phyloP scores from a whole-genome alignment of 805 yeast genomes.

The Candida coquimbonensis region DNA sequence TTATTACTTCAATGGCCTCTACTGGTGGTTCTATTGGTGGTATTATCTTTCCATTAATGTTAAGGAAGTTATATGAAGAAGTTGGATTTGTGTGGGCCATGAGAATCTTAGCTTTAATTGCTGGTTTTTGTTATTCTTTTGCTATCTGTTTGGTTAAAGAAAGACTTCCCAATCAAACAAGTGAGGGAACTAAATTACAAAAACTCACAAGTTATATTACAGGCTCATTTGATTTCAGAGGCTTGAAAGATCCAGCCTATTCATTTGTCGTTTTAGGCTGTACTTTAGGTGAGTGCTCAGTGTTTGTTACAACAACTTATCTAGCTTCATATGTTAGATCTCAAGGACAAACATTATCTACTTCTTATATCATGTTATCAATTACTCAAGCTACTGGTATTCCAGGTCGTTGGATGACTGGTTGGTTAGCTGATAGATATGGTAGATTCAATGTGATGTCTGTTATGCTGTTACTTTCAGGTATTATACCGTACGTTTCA shows the following conservation, averaged over 20 bases:
- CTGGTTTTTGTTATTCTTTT: constrained; percentile 28
- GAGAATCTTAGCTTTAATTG: constrained; percentile 41
- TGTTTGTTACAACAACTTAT: constrained; percentile 40
- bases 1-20: constrained; percentile 41
- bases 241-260: constrained; percentile 39
- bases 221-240: constrained; percentile 27
- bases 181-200: constrained; percentile 21
- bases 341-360: constrained; percentile 33
- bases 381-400: constrained; percentile 35
- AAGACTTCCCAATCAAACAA: constrained; percentile 28
- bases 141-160: constrained; percentile 33
- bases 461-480: constrained; percentile 24
- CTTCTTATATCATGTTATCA: constrained; percentile 39
- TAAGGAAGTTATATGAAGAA: constrained; percentile 36
- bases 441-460: constrained; percentile 52
- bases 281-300: constrained; percentile 39
- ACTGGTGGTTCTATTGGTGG: constrained; percentile 53
- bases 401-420: constrained; percentile 39
- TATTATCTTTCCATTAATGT: constrained; percentile 44
- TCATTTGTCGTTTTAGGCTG: constrained; percentile 36
- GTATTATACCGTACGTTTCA: constrained; percentile 27
- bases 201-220: constrained; percentile 20
- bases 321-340: constrained; percentile 43
- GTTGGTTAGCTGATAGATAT: constrained; percentile 32
- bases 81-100: constrained; percentile 54